phyloP scores from a whole-genome alignment of 768 basidiomycete species.

The Leucocoprinus leucothites region DNA sequence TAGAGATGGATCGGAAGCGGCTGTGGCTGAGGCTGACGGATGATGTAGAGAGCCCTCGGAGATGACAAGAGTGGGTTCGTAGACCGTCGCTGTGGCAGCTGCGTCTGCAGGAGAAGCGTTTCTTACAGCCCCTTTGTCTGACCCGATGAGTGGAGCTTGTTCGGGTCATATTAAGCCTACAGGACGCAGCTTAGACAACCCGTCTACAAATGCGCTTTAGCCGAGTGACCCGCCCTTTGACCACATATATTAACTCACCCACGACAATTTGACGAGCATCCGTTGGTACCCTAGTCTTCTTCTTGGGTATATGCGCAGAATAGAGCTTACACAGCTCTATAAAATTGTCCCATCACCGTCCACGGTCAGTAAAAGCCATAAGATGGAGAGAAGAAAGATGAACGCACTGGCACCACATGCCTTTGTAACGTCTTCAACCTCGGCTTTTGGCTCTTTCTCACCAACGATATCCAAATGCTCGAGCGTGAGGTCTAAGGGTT shows the following conservation, averaged over 20 bases:
- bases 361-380: not conserved
- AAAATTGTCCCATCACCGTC: not conserved
- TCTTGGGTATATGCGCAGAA: conserved; percentile 53
- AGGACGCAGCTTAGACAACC: conserved; percentile 69
- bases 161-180: conserved; percentile 68
- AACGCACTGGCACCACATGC: conserved; percentile 75
- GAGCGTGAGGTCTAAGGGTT: conserved; percentile 83
- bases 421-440: conserved; percentile 58
- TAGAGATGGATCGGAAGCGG: not conserved
- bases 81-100: not conserved
- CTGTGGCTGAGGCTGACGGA: not conserved
- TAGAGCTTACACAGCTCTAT: conserved; percentile 37
- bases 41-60: not conserved
- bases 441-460: conserved; percentile 40
- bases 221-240: too few relatives aligned
- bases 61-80: not conserved
- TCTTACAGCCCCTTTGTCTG: not conserved
- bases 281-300: conserved; percentile 80
- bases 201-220: too few relatives aligned
- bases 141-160: not conserved
- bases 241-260: conserved; percentile 42
- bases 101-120: too few relatives aligned
- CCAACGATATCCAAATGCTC: conserved; percentile 89
- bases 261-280: conserved; percentile 84
- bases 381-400: not conserved